These are phyloP conservation scores for Candida buenavistaensis DNA, from an alignment of 1,139 yeast genomes.

Conservation along the genomic window DNA sequence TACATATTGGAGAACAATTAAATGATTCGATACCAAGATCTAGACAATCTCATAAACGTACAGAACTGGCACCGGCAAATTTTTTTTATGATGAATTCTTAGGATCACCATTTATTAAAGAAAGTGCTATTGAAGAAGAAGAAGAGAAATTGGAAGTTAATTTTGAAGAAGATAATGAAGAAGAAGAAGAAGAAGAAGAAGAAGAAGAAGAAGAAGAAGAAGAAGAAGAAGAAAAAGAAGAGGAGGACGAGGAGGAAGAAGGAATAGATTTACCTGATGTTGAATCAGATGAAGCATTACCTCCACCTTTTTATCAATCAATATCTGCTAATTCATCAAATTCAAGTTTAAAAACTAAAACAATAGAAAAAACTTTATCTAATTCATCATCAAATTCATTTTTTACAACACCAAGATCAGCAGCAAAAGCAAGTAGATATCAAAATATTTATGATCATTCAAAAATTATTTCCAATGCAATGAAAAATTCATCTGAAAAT, in stretches of 20 bases:
- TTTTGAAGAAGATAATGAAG: too few relatives aligned
- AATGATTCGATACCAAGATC: slow-evolving; percentile 12
- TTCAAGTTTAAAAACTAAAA: slow-evolving; percentile 30
- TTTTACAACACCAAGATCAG: slow-evolving; percentile 31
- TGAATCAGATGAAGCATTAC: slow-evolving; percentile 25
- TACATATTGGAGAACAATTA: slow-evolving; percentile 28
- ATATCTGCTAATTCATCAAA: slow-evolving; percentile 37
- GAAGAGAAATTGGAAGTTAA: too few relatives aligned
- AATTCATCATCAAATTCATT: slow-evolving; percentile 29
- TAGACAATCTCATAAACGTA: slow-evolving; percentile 33
- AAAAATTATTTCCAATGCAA: slow-evolving; percentile 44
- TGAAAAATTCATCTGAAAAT: slow-evolving; percentile 46
- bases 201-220: slow-evolving; percentile 31
- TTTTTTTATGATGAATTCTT: slow-evolving; percentile 31
- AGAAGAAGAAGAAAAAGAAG: slow-evolving; percentile 18
- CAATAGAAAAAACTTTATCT: slow-evolving; percentile 35
- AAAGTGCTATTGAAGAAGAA: slow-evolving; percentile 28
- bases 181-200: slow-evolving; percentile 17
- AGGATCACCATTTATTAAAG: slow-evolving; percentile 35
- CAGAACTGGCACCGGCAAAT: slow-evolving; percentile 50
- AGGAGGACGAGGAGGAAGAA: slow-evolving; percentile 7
- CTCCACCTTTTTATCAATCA: slow-evolving; percentile 25
- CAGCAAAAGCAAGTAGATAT: slow-evolving; percentile 52
- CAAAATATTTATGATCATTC: slow-evolving; percentile 53
- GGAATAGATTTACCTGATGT: slow-evolving; percentile 14